Evolutionary conservation across 352 stramenopile genomes (phyloP).

Genomic region (Globisporangium canariense): DNA sequence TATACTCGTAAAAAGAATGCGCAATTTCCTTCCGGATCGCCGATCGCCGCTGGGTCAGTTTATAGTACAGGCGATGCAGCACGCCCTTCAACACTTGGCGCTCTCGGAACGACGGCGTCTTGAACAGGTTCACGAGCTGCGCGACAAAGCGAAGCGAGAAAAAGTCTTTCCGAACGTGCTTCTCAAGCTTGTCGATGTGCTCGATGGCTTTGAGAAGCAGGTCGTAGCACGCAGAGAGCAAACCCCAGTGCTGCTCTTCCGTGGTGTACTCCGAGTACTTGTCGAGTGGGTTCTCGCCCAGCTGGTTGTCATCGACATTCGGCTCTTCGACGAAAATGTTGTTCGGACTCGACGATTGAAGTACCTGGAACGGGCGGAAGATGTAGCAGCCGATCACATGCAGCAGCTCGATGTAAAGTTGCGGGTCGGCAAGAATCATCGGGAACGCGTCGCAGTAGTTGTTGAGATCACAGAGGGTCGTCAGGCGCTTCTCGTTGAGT

Average conservation of each 20-base stretch:
- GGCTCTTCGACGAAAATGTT: conserved; percentile 87
- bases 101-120: conserved; percentile 86
- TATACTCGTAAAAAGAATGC: conserved; percentile 89
- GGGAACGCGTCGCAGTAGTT: conserved; percentile 83
- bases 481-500: conserved; percentile 80
- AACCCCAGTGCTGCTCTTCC: conserved; percentile 78
- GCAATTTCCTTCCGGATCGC: conserved; percentile 87
- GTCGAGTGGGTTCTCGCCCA: conserved; percentile 72
- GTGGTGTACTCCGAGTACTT: conserved; percentile 84
- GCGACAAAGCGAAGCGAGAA: conserved; percentile 78
- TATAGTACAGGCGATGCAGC: conserved; percentile 88
- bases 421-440: conserved; percentile 75
- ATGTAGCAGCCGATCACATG: conserved; percentile 80
- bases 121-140: conserved; percentile 81
- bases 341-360: conserved; percentile 46
- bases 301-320: conserved; percentile 46
- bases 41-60: conserved; percentile 84
- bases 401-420: conserved; percentile 78
- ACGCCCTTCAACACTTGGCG: conserved; percentile 84
- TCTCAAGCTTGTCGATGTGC: conserved; percentile 88
- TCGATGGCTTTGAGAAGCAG: conserved; percentile 83
- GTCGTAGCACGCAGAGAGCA: conserved; percentile 80
- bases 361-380: conserved; percentile 67
- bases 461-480: conserved; percentile 81
- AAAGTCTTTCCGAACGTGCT: conserved; percentile 84